Evolutionary conservation across 2,329 filamentous ascomycete genomes (phyloP), one percentile per base, ranked within the genome.

Genomic region (Colletotrichum salicis): DNA sequence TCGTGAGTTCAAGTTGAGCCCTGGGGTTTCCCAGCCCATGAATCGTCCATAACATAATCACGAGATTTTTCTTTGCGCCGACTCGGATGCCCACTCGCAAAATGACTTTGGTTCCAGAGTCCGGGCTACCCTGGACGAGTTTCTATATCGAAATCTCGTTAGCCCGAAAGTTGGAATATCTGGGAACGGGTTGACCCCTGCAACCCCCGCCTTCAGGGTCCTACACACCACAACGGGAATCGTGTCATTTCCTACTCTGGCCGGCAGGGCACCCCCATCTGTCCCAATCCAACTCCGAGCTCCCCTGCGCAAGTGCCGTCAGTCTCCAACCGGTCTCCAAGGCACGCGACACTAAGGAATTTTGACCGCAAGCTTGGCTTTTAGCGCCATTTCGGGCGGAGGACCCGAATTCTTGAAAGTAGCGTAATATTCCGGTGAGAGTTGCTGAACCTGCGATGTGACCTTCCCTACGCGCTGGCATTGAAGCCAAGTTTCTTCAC

Each of bases 251-350:
- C 95, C 94, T 24, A 97, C 89, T 81, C 97, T 94, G 79, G 92
- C 90, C 48, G 94, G 81, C 55, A 97, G 85, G 8, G 90, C 93
- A 68, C 90, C 89, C 83, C 96, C 95, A 55, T 97, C 84, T 97
- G 97, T 19, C 94, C 94, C 80, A 95, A 90, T 31, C 94, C 95
- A 73, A 97, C 88, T 1, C 93, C 92, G 80, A 97, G 94, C 81
- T 97, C 94, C 35, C 94, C 94, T 0, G 94, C 97, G 80, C 94
- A 96, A 8, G 94, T 97, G 1, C 95, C 94, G 71, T 97, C 95
- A 94, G 97, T 97, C 75, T 96, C 35, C 35, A 41, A 41, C 35
- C 13, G 35, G 35, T 41, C 35, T 41, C 93, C 33, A 98, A 82
- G 3, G 95, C 95, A n/a, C 94, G 89, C 75, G 93, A 88, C 27